Evolutionary conservation across 768 basidiomycete species (phyloP), one percentile per base, ranked within the genome.

Genomic region (Hortiboletus flavorubellus): DNA sequence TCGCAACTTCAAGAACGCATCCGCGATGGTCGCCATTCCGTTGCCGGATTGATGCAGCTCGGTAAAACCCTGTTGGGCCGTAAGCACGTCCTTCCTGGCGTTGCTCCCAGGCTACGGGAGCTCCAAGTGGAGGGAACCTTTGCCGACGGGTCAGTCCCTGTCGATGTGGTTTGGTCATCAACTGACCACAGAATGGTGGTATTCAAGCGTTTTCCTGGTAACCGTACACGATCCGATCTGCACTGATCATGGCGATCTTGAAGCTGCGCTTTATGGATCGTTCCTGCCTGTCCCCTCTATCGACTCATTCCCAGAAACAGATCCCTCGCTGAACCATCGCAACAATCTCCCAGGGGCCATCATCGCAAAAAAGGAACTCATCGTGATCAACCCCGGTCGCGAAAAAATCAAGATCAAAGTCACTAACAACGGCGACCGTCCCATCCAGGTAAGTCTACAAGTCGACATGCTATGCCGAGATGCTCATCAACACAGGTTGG

Each of bases 71-170:
- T 99, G 49, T 79, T 99, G 9, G 95, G 96, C 2, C 77, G 92
- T 31, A 74, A 91, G 46, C 96, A 98, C 72, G 96, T 98, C 40
- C 78, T 94, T 51, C 84, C 93, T 0, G 82, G 83, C 41, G 94
- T 98, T 0, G 80, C 87, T 0, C 73, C 76, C 7, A 79, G 86
- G 44, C 70, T 98, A 26, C 86, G 92, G 61, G 87, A 95, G 61
- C 87, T 99, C 34, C 94, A 97, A 68, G 92, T 97, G 0, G 94
- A 98, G 68, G 94, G 94, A 14, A 95, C 93, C 1, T 93, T 98
- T 63, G 77, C 72, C 8, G 94, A 94, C 59, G 90, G 90, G 93
- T 91, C 63, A 41, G 81, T 65, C 9, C 50, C 21, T 30, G 18
- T n/a, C 53, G 29, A 33, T 26, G 21, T 31, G 12, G 14, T 37